Base-by-base conservation (phyloP, 257 asterid genomes). In the Scutellaria barbata region DNA sequence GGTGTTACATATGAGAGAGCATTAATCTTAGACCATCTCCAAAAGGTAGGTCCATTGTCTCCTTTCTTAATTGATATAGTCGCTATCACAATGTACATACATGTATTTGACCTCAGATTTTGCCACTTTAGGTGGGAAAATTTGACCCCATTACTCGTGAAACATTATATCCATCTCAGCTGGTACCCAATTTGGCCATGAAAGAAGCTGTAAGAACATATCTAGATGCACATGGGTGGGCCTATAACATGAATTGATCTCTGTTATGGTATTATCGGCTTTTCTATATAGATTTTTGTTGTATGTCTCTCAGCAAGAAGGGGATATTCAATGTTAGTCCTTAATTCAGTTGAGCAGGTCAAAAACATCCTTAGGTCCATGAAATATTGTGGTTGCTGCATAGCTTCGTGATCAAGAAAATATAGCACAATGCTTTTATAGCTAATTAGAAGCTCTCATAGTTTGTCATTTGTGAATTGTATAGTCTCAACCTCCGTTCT, bases 1-100 rank as follows among this genome's bases (percentile, higher is more conserved):
- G 99, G 98, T 79, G 46, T 92, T 47, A 87, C 99, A n/a, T 95
- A 95, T 39, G 99, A 94, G 84, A 86, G 97, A 86, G 89, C 96
- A 9, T 81, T 67, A 65, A 91, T 94, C 61, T 87, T 94, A 63
- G 87, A 89, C 33, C 96, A 94, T 83, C 75, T 89, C 54, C 68
- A 77, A 37, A 89, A 86, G 96, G 98, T 92, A 74, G 64, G 58
- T 48, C 11, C 72, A n/a, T 63, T 22, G 3, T 5, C 59, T 8
- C 66, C 45, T 64, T 37, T 12, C 35, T 52, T 41, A 40, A 1
- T 40, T 39, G 47, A 60, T 17, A 7, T 7, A 41, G 2, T 12
- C 64, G 8, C 37, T n/a, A 10, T 25, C 17, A 40, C 10, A 22
- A 42, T 60, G 4, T 53, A 20, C 12, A 57, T 43, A 11, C 43